These are phyloP conservation scores for Ceriops zippeliana DNA, from an alignment of 345 rosid species.

Conservation along the genomic window DNA sequence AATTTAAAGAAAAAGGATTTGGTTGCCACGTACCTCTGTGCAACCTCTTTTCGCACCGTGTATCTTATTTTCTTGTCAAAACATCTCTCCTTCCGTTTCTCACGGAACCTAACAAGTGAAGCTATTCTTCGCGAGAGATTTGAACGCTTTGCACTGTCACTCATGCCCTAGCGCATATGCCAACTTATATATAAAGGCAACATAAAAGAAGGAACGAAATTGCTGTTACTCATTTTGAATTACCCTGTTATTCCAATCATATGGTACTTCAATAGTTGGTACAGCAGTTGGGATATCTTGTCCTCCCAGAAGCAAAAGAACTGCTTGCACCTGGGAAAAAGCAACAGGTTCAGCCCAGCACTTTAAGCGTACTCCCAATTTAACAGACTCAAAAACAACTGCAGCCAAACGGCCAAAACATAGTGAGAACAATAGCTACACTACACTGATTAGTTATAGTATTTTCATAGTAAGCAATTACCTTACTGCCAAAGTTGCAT, in stretches of 20 bases:
- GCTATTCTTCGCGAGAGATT: constrained; percentile 68
- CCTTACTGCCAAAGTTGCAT: too few species aligned
- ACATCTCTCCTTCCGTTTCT: constrained; percentile 74
- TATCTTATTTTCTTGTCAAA: constrained; percentile 79
- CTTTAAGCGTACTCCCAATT: background rate
- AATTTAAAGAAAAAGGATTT: background rate
- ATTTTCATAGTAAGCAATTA: too few species aligned
- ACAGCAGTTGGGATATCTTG: constrained; percentile 50
- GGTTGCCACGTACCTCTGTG: constrained; percentile 47
- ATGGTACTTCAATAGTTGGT: constrained; percentile 47
- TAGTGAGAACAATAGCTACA: too few species aligned
- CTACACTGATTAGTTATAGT: too few species aligned
- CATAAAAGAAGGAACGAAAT: background rate
- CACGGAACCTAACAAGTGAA: constrained; percentile 69
- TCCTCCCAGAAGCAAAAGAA: constrained; percentile 66
- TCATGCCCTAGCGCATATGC: constrained; percentile 33
- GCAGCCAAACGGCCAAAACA: background rate
- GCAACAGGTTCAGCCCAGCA: constrained; percentile 1
- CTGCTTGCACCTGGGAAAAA: constrained; percentile 59
- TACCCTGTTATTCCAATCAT: constrained; percentile 47
- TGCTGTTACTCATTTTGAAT: constrained; percentile 10
- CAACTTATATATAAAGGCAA: constrained; percentile 13
- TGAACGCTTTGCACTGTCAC: constrained; percentile 45
- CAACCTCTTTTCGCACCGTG: constrained; percentile 69
- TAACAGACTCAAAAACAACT: constrained; percentile 1